Evolutionary conservation across 768 basidiomycete species (phyloP), one percentile per base, ranked within the genome.

Genomic region (Mycena filopes): DNA sequence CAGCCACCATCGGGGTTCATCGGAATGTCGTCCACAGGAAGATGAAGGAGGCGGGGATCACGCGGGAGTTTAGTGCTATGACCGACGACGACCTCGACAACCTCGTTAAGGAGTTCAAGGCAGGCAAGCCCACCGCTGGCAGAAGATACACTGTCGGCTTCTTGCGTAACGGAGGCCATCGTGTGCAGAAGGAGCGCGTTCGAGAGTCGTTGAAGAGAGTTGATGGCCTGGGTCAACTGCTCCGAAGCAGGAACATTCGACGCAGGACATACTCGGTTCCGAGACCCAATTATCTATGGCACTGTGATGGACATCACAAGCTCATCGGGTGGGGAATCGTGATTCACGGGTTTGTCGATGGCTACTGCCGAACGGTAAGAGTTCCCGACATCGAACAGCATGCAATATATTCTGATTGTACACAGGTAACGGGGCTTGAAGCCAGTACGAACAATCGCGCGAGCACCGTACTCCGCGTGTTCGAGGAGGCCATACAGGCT

Each of bases 141-240:
- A 36, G 75, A 12, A 47, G 69, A 13, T 78, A 78, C 42, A 13
- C 71, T 0, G 51, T 68, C 2, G 74, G 75, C 0, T 61, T 63
- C 45, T 55, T 77, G 10, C 53, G 73, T 8, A 21, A 29, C n/a
- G 29, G 65, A 21, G 71, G 73, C 0, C 13, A 74, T 20, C 63
- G 68, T 3, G 36, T 77, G 20, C 74, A 73, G 49, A 55, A 65
- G 55, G 21, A 36, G 5, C 60, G 71, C 5, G 66, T 76, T 0
- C 20, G 33, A 0, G 28, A 65, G 7, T 71, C 73, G 0, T 40
- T 75, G 18, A n/a, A 26, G 8, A 58, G 75, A 28, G 70, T 76
- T 9, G 73, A 77, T 49, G 38, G 55, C 6, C 43, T 76, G 1
- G 73, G 75, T 1, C 63, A 64, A 21, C 51, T 65, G 2, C 60